Evolutionary conservation across 306 rosid species (phyloP), one percentile per base, ranked within the genome.

Genomic region (Vigna mungo): DNA sequence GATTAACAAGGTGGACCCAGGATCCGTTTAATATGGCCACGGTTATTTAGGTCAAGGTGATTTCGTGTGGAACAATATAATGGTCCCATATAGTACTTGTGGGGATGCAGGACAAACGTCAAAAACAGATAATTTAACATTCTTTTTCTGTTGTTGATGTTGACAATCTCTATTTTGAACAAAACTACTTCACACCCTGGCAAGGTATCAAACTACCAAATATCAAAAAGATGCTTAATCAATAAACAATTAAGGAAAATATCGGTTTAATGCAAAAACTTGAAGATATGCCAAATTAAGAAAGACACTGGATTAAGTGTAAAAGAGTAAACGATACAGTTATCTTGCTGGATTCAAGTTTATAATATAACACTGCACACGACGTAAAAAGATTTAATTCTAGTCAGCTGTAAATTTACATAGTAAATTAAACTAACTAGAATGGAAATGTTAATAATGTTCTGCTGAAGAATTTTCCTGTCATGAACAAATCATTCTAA

Each of bases 1-100:
- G 59, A 52, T 51, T 60, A 74, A 59, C 71, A 54, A 21, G 70
- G 70, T 46, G 80, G 80, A 39, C 75, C 81, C 67, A 2, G 34
- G 4, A 64, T 41, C n/a, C 7, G 52, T 15, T 51, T 39, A 41
- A 62, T 32, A 37, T 32, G 62, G 63, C 65, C 71, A 4, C 43
- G 36, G 44, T 20, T 47, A 17, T 63, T n/a, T 37, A 63, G 16
- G 15, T 41, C 46, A 46, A 79, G 46, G 63, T 49, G 82, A 36
- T 71, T 78, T 37, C 72, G 71, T 66, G 71, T 51, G 36, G 46
- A 21, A 61, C 75, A 58, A 68, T 47, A 21, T 6, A 25, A 46
- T 13, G 76, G 25, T 34, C 53, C 74, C 63, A 46, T 20, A 62
- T 12, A 62, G 47, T 60, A 15, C 41, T 6, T 60, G 27, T n/a